Conservation (phyloP, 352 stramenopile species). For the Pythium chondricola region DNA sequence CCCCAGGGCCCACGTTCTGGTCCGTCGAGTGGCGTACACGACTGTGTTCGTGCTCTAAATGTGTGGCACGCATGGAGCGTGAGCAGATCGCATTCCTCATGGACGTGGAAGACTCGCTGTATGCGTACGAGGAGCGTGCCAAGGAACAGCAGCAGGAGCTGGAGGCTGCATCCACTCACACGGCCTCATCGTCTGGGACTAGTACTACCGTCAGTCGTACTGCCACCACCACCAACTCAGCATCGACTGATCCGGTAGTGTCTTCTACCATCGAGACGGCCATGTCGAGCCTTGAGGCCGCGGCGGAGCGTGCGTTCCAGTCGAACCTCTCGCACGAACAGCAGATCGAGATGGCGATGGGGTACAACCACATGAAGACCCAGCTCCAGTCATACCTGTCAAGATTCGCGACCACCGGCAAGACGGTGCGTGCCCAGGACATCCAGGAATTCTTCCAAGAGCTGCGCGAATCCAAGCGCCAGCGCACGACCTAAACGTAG, state of each 20-base stretch:
- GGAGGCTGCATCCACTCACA: not conserved
- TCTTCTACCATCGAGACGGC: slow-evolving; percentile 4
- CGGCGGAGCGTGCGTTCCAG: slow-evolving; percentile 42
- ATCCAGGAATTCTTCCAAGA: slow-evolving; percentile 65
- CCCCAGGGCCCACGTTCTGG: slow-evolving; percentile 52
- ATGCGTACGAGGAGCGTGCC: slow-evolving; percentile 50
- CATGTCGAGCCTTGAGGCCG: slow-evolving; percentile 31
- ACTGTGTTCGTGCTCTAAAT: slow-evolving; percentile 51
- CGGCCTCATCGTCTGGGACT: not conserved
- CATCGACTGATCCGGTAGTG: not conserved
- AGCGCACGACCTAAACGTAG: too few relatives aligned
- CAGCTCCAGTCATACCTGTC: slow-evolving; percentile 60
- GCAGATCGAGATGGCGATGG: slow-evolving; percentile 68
- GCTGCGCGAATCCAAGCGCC: slow-evolving; percentile 43
- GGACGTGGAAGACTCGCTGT: slow-evolving; percentile 53
- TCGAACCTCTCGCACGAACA: slow-evolving; percentile 58
- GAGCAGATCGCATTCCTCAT: slow-evolving; percentile 53
- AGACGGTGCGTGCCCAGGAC: slow-evolving; percentile 66
- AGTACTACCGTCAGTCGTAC: not conserved
- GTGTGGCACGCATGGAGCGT: slow-evolving; percentile 38
- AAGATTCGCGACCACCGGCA: slow-evolving; percentile 45
- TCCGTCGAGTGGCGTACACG: slow-evolving; percentile 47
- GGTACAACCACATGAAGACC: slow-evolving; percentile 68
- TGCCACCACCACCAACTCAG: not conserved
- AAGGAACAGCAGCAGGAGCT: slow-evolving; percentile 19